Evolutionary conservation across 176 grass and related monocot genomes (phyloP), one percentile per base, ranked within the genome.

Genomic region (Avena sativa): DNA sequence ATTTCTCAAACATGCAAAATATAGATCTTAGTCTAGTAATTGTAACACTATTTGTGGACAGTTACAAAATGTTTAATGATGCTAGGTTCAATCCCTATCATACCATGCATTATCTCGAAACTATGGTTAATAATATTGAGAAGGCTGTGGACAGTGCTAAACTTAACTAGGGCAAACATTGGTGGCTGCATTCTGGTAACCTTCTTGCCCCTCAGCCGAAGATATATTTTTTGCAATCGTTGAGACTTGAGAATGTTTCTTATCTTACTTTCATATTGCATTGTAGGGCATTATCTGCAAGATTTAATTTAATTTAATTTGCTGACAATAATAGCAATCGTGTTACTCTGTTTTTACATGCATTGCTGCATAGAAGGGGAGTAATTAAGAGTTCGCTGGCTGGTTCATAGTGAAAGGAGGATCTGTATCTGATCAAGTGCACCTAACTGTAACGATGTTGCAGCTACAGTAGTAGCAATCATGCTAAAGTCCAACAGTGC

Each of bases 401-500:
- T 2, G 56, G 74, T 60, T n/a, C 62, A 60, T 78, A 86, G 84
- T 65, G 73, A 83, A 81, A 87, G 51, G 81, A 88, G 51, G 81
- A 88, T 71, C 76, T 76, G 77, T 91, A 83, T 89, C 74, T 89
- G 89, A 93, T 87, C 76, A 78, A 90, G 81, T 81, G 38, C 81
- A 40, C 51, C 85, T 82, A 87, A 75, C 81, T 89, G 62, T 57
- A 44, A 63, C 79, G 76, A 20, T 85, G 57, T 85, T 87, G 55
- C 67, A 90, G 76, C 64, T 67, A 67, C 26, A 67, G 71, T 80
- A 56, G 76, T 48, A 77, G 81, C 60, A 88, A 90, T 80, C 80
- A 92, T 71, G 80, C 87, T 92, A 81, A 73, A 89, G 81, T 92
- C 87, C 87, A 92, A 89, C 76, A 87, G 64, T 86, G 90, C 86